Conservation (phyloP, 208 protist genomes). For the Porcisia deanei region DNA sequence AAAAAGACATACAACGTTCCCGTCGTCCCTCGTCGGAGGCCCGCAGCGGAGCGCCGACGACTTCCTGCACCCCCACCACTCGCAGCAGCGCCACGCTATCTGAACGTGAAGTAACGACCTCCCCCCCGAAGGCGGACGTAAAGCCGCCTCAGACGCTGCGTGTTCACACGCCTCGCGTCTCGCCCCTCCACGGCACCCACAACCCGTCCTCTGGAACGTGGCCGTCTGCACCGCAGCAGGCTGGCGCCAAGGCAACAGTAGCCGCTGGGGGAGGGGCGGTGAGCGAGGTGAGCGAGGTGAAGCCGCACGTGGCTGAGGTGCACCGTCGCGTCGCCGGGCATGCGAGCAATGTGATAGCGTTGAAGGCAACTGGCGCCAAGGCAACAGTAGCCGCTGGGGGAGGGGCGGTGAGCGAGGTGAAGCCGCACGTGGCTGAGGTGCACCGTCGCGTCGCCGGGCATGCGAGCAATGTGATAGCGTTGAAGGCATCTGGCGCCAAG, state of each 20-base stretch:
- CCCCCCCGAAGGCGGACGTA: neutral
- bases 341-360: neutral
- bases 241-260: neutral
- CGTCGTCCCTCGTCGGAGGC: constrained; percentile 3
- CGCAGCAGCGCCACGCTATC: constrained; percentile 14
- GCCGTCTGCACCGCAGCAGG: neutral
- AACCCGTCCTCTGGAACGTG: neutral
- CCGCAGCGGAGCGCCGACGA: neutral
- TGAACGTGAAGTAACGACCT: neutral
- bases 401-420: neutral
- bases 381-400: neutral
- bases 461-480: neutral
- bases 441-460: constrained; percentile 14
- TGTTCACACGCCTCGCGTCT: constrained; percentile 16
- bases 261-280: neutral
- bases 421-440: constrained; percentile 15
- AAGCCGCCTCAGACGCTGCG: constrained; percentile 10
- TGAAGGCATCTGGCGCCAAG: neutral
- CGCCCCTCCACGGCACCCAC: constrained; percentile 8
- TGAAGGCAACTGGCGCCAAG: neutral
- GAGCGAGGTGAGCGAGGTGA: neutral
- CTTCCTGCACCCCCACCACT: constrained; percentile 9
- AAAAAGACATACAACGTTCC: constrained; percentile 3
- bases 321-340: constrained; percentile 14
- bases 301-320: constrained; percentile 15